A percentile compares a stretch with the other conserved stretches of the same genome.
phyloP scores from a whole-genome alignment of 176 grass and related monocot species.

The Oryza punctata region DNA sequence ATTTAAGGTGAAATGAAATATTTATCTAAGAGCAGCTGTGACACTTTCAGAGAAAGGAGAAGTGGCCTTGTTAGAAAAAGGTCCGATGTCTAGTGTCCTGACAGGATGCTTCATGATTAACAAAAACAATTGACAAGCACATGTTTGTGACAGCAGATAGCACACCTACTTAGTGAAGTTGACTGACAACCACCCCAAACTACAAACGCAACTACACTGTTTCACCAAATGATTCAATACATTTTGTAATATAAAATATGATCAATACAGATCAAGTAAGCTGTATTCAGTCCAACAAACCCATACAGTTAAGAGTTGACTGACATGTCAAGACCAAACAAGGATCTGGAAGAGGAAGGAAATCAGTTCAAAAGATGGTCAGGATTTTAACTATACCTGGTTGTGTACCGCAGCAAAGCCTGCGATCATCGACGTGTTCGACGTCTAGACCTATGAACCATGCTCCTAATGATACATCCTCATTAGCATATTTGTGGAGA shows the following conservation, averaged over 20 bases:
- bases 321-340: conserved; percentile 10
- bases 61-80: conserved; percentile 21
- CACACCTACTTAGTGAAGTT: conserved; percentile 46
- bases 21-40: conserved; percentile 14
- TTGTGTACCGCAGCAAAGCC: conserved; percentile 62
- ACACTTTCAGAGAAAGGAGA: conserved; percentile 7
- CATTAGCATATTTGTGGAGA: conserved; percentile 80
- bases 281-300: conserved; percentile 1
- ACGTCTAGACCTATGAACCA: conserved; percentile 81
- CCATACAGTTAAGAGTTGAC: background rate
- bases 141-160: conserved; percentile 48
- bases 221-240: conserved; percentile 14
- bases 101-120: conserved; percentile 27
- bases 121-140: conserved; percentile 48
- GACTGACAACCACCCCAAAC: conserved; percentile 44
- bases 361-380: background rate
- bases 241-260: background rate
- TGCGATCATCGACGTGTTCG: conserved; percentile 61
- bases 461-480: conserved; percentile 69
- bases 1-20: conserved; percentile 22
- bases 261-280: conserved; percentile 26
- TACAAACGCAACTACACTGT: background rate
- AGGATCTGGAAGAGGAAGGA: background rate
- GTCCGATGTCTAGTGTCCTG: conserved; percentile 40
- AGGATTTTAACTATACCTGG: conserved; percentile 45